Percentiles rank a stretch among this genome's conserved stretches.
These are phyloP conservation scores for Exophiala oligosperma DNA, from an alignment of 2,329 filamentous ascomycete genomes.

Conservation along the genomic window DNA sequence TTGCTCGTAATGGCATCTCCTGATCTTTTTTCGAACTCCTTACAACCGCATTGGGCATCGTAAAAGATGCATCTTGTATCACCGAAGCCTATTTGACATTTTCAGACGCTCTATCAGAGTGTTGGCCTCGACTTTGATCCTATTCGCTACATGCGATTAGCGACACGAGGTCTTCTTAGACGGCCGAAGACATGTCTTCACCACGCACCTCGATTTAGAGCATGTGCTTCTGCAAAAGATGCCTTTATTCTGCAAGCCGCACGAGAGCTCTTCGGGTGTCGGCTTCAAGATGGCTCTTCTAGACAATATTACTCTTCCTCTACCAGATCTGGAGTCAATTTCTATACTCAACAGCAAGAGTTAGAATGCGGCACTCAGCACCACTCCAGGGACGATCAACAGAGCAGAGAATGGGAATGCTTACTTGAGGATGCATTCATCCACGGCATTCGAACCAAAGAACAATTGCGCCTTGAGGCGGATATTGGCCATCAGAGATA, in stretches of 20 bases:
- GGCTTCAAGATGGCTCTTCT: no score
- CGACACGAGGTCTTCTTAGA: conserved; percentile 16
- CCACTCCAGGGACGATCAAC: background rate
- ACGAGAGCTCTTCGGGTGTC: no score
- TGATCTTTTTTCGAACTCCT: conserved; percentile 8
- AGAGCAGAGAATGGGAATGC: conserved; percentile 14
- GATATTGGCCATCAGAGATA: conserved; percentile 38
- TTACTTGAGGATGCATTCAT: conserved; percentile 20
- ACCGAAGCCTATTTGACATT: background rate
- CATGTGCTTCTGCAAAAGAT: background rate
- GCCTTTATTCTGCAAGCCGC: no score
- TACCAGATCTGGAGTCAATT: background rate
- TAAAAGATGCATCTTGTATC: background rate
- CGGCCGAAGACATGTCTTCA: conserved; percentile 10
- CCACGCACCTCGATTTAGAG: background rate
- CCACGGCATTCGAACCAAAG: conserved; percentile 33
- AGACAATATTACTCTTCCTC: background rate
- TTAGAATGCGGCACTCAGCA: background rate
- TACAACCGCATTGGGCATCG: conserved; percentile 1
- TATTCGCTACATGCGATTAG: conserved; percentile 22
- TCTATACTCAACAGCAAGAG: background rate
- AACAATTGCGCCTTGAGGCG: conserved; percentile 43
- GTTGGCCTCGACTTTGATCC: no score
- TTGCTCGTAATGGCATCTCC: conserved; percentile 12
- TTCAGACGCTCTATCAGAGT: background rate